Conservation (phyloP, 768 basidiomycete genomes). For the Kwoniella botswanensis region DNA sequence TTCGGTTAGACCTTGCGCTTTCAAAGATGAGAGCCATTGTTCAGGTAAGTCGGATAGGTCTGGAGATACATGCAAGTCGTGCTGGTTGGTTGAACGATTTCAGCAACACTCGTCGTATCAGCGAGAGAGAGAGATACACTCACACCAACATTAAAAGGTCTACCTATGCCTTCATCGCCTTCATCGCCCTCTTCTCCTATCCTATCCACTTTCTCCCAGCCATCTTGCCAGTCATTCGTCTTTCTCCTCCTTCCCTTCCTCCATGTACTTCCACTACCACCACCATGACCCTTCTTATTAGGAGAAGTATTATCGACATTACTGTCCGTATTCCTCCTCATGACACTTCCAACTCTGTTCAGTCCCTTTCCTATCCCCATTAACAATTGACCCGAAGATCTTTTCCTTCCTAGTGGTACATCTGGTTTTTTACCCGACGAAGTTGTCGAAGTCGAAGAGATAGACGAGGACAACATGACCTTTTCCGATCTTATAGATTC, state of each 20-base stretch:
- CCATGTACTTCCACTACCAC: not conserved
- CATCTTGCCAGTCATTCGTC: conserved; percentile 10
- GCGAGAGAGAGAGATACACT: conserved; percentile 5
- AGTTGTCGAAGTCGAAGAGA: not conserved
- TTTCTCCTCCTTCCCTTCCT: conserved; percentile 18
- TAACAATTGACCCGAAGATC: conserved; percentile 34
- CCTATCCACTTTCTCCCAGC: conserved; percentile 16
- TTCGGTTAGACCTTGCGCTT: conserved; percentile 43
- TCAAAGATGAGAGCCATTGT: conserved; percentile 36
- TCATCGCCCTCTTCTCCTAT: conserved; percentile 8
- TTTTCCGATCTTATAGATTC: conserved; percentile 10
- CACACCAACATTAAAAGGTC: conserved; percentile 47
- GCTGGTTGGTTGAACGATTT: conserved; percentile 19
- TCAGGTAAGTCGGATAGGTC: conserved; percentile 40
- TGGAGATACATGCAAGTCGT: conserved; percentile 47
- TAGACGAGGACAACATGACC: not conserved
- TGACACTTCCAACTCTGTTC: conserved; percentile 43
- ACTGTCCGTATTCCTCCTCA: conserved; percentile 28
- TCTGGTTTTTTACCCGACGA: not conserved
- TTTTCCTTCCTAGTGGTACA: conserved; percentile 13
- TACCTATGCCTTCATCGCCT: conserved; percentile 42
- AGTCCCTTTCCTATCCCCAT: conserved; percentile 38
- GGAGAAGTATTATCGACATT: not conserved
- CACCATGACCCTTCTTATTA: not conserved
- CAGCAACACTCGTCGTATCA: too few species aligned